Conservation (phyloP, 306 rosid genomes). For the Cucurbita argyrosperma region DNA sequence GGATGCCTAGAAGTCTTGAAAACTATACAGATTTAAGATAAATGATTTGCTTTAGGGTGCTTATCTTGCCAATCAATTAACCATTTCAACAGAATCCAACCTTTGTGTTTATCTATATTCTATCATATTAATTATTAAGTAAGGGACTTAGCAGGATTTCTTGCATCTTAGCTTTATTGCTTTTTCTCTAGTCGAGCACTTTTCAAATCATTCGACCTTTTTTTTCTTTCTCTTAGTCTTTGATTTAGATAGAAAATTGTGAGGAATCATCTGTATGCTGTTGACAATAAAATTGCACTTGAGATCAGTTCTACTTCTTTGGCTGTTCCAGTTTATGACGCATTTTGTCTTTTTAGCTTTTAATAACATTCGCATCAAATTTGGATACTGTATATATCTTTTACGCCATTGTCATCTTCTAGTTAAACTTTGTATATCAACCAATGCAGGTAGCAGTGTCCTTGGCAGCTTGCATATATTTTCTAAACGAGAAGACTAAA, state of each 20-base stretch:
- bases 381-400: neutral
- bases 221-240: neutral
- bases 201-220: neutral
- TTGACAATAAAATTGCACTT: neutral
- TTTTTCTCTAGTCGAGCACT: neutral
- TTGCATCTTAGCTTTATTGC: neutral
- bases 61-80: neutral
- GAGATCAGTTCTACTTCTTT: neutral
- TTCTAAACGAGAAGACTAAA: conserved; percentile 87
- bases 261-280: neutral
- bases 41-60: neutral
- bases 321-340: neutral
- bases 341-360: neutral
- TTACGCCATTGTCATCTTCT: neutral
- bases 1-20: neutral
- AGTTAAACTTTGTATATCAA: neutral
- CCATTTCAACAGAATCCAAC: neutral
- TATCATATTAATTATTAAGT: neutral
- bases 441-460: conserved; percentile 72
- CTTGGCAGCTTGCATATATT: conserved; percentile 91
- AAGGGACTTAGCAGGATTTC: neutral
- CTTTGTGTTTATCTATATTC: neutral
- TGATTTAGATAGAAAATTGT: neutral
- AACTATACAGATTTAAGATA: neutral
- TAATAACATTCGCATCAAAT: neutral